A percentile compares a stretch with the other conserved stretches of the same genome.
Evolutionary conservation across 495 filamentous ascomycete genomes (phyloP).

Genomic region (Parathielavia hyrcaniae): DNA sequence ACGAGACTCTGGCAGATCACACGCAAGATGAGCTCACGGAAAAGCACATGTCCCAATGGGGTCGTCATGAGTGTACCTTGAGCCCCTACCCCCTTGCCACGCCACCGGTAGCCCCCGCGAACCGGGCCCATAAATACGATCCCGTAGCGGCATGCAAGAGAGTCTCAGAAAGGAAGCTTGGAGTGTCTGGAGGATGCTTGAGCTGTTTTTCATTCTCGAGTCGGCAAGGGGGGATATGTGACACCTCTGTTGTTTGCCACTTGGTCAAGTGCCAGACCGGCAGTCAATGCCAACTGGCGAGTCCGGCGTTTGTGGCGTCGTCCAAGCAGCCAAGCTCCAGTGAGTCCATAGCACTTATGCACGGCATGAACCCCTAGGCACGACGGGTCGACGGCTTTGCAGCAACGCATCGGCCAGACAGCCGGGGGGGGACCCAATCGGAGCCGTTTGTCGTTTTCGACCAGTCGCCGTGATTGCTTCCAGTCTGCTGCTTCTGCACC

Average conservation of each 20-base stretch:
- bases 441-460: background rate
- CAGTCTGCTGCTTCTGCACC: slow-evolving; percentile 7
- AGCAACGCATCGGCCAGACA: slow-evolving; percentile 5
- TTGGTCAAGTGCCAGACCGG: background rate
- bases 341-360: background rate
- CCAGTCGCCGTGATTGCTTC: no score
- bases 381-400: background rate
- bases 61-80: background rate
- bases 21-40: background rate
- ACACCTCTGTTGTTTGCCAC: slow-evolving; percentile 19
- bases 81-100: background rate
- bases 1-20: background rate
- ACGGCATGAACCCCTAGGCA: background rate
- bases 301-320: slow-evolving; percentile 3
- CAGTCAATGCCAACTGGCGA: background rate
- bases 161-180: slow-evolving; percentile 18
- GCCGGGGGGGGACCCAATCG: slow-evolving; percentile 14
- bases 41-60: background rate
- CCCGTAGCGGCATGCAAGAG: slow-evolving; percentile 15
- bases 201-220: background rate
- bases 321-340: background rate
- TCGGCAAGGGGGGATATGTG: background rate
- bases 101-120: background rate
- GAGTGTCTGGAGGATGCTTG: background rate
- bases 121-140: slow-evolving; percentile 2